Base-by-base conservation (phyloP, 495 filamentous ascomycete species). In the Hypoxylon lenormandii region DNA sequence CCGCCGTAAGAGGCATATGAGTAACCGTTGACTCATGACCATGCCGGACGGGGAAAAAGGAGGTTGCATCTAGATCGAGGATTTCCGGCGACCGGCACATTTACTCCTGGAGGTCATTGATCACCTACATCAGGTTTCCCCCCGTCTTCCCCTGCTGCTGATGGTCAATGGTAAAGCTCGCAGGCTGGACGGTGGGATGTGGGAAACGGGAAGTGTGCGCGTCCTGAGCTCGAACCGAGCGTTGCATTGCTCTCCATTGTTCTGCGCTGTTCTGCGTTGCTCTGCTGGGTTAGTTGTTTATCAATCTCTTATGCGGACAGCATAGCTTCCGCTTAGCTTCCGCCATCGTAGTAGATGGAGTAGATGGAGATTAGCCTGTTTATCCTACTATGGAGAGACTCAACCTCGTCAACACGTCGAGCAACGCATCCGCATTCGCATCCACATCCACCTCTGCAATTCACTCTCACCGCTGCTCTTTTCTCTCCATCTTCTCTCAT, bases 361-460 rank as follows among this genome's bases (percentile, higher is more conserved):
- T 36, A 66, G 57, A 71, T 71, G 46, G 68, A 71, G 56, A 71
- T 71, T 71, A 71, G 68, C 52, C 68, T 71, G 68, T 71, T 62
- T 71, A 60, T 60, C 47, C 60, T 52, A 42, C 3, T n/a, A 42
- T 42, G 15, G 38, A n/a, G 12, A 30, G 43, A 65, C 65, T 62
- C 45, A 38, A 43, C 48, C 54, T 26, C 40, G 7, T 53, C 57
- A 54, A 65, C 65, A 53, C 65, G 57, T 66, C 55, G 51, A 71
- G 46, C 22, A 26, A 60, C 30, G 30, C 30, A 33, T 33, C 30
- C 30, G 30, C 30, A 28, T 28, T 28, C 26, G 26, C 26, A 28
- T 28, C 26, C 26, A 28, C 26, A 33, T 33, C 36, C 60, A 22
- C 68, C 47, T 71, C 52, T 22, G 61, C 62, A 60, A 59, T 58